Percentiles rank a stretch among this genome's conserved stretches.
Evolutionary conservation across 2,329 filamentous ascomycete genomes (phyloP).

Genomic region (Talaromyces sp.): DNA sequence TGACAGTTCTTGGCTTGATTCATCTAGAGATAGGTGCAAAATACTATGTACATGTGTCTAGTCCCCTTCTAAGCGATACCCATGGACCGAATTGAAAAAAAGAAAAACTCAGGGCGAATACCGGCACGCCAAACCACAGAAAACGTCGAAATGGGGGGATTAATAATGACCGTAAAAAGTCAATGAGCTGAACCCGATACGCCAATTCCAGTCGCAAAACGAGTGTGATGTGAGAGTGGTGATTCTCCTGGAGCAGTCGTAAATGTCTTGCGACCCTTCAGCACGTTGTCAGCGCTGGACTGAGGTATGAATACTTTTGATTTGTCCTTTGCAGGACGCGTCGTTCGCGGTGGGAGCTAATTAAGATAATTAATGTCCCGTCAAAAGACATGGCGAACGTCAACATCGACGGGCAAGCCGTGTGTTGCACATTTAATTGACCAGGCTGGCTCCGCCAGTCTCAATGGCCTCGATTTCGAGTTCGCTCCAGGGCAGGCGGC

Average conservation of each 20-base stretch:
- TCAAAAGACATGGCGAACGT: neutral
- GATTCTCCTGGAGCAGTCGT: neutral
- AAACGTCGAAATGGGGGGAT: neutral
- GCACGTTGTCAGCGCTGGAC: neutral
- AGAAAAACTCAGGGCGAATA: neutral
- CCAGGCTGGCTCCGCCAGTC: constrained; percentile 75
- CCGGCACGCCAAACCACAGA: neutral
- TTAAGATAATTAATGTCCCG: no score
- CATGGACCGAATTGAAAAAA: neutral
- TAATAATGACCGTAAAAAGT: neutral
- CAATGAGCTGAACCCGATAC: neutral
- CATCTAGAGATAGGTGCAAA: neutral
- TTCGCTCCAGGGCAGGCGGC: constrained; percentile 63
- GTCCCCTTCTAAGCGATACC: neutral
- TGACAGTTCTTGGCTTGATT: neutral
- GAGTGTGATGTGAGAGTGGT: neutral
- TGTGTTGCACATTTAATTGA: constrained; percentile 36
- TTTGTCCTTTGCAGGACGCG: neutral
- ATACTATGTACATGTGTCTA: neutral
- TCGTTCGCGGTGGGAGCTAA: neutral
- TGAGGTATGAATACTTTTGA: neutral
- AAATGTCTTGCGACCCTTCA: neutral
- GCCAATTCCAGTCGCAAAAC: neutral
- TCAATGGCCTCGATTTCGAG: constrained; percentile 94
- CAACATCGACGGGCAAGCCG: neutral